phyloP scores from a whole-genome alignment of 345 rosid genomes.

The Moringa oleifera region DNA sequence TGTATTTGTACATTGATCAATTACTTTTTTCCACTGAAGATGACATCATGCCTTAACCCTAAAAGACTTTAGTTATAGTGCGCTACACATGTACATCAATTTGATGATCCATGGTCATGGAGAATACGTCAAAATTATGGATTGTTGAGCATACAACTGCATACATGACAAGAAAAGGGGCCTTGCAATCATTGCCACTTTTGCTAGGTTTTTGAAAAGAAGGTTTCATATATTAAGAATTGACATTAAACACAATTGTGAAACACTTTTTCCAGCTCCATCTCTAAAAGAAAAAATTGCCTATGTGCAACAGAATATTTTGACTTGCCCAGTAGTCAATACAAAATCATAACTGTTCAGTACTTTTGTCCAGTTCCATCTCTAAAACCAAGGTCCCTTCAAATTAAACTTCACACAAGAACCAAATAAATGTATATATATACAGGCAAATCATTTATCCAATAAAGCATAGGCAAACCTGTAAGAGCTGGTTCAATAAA shows the following conservation, averaged over 20 bases:
- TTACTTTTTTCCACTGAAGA: neutral
- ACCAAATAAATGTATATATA: neutral
- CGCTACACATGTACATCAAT: neutral
- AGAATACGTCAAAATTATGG: neutral
- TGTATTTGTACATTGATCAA: neutral
- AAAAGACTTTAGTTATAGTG: neutral
- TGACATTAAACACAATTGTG: neutral
- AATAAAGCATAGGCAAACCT: constrained; percentile 48
- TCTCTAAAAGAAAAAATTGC: too few relatives aligned
- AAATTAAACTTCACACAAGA: too few relatives aligned
- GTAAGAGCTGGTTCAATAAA: constrained; percentile 66
- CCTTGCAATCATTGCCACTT: neutral
- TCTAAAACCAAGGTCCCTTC: neutral
- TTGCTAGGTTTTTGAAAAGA: neutral
- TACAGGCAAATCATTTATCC: constrained; percentile 1
- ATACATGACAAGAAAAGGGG: neutral
- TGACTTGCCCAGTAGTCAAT: too few relatives aligned
- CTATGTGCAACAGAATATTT: too few relatives aligned
- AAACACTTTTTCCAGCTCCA: too few relatives aligned
- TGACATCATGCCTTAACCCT: neutral
- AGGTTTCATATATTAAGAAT: neutral
- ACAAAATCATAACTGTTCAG: neutral
- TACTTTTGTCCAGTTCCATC: neutral
- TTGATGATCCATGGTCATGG: neutral
- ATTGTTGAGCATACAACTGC: neutral